Percentiles rank a stretch among this genome's conserved stretches.
Conservation (phyloP, 805 yeast species). For the Nakazawaea populi region DNA sequence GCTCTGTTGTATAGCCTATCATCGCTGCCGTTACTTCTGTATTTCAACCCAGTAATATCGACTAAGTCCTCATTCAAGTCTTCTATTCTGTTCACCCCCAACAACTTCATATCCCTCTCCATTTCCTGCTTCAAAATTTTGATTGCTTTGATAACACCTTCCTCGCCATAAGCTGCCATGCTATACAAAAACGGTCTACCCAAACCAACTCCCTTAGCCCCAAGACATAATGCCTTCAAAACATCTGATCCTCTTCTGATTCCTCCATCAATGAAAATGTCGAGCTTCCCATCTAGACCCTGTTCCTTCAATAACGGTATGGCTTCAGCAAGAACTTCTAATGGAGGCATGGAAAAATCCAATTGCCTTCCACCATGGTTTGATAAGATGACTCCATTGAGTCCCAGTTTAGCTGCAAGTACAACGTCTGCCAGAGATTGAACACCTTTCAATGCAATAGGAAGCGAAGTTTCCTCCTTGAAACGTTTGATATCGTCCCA, state of each 20-base stretch:
- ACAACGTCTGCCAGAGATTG: conserved; percentile 63
- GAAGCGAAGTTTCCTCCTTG: conserved; percentile 37
- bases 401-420: conserved; percentile 50
- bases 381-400: conserved; percentile 59
- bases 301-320: conserved; percentile 35
- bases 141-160: conserved; percentile 62
- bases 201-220: conserved; percentile 49
- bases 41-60: conserved; percentile 25
- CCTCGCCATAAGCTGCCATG: conserved; percentile 74
- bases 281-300: conserved; percentile 31
- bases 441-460: conserved; percentile 56
- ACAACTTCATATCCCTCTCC: conserved; percentile 56
- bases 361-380: conserved; percentile 75
- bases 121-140: conserved; percentile 57
- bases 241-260: conserved; percentile 38
- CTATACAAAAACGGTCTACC: conserved; percentile 77
- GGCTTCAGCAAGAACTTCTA: conserved; percentile 55
- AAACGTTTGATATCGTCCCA: conserved; percentile 62
- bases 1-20: conserved; percentile 9
- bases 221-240: conserved; percentile 36
- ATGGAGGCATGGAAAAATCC: conserved; percentile 55
- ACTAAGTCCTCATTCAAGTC: conserved; percentile 37
- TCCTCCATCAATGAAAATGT: conserved; percentile 39
- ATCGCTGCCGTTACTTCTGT: conserved; percentile 8
- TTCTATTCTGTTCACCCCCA: conserved; percentile 49